Conservation (phyloP, 2,329 filamentous ascomycete species). For the Incumbomyces lentus region DNA sequence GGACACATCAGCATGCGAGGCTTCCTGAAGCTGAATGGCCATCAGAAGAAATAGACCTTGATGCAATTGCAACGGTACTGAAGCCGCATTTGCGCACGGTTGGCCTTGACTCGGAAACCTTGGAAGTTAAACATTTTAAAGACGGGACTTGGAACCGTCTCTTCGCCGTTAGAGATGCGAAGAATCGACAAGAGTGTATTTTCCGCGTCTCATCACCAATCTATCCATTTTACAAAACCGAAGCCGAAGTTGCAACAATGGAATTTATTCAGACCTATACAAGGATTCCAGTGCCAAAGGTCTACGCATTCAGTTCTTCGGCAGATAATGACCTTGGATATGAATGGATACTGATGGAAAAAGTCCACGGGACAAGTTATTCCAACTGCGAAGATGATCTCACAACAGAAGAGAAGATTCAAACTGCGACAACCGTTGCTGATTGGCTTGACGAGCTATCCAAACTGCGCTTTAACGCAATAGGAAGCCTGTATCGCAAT, state of each 20-base stretch:
- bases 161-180: slow-evolving; percentile 8
- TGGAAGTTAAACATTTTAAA: slow-evolving; percentile 8
- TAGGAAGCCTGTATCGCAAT: too few relatives aligned
- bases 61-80: too few relatives aligned
- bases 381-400: too few relatives aligned
- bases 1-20: too few relatives aligned
- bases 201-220: slow-evolving; percentile 21
- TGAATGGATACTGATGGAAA: slow-evolving; percentile 23
- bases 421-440: too few relatives aligned
- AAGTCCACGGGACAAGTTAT: slow-evolving; percentile 6
- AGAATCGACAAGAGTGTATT: slow-evolving; percentile 4
- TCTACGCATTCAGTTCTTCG: slow-evolving; percentile 11
- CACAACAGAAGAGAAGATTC: too few relatives aligned
- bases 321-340: slow-evolving; percentile 17
- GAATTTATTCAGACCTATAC: slow-evolving; percentile 16
- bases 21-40: too few relatives aligned
- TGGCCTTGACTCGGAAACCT: neutral
- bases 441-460: too few relatives aligned
- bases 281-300: slow-evolving; percentile 15
- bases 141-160: slow-evolving; percentile 14
- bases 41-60: too few relatives aligned
- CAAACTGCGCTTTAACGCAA: too few relatives aligned
- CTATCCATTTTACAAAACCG: slow-evolving; percentile 16
- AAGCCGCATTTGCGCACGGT: too few relatives aligned
- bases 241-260: slow-evolving; percentile 20